These are phyloP conservation scores for Penicillium sp. DNA, from an alignment of 2,329 filamentous ascomycete species.

Conservation along the genomic window DNA sequence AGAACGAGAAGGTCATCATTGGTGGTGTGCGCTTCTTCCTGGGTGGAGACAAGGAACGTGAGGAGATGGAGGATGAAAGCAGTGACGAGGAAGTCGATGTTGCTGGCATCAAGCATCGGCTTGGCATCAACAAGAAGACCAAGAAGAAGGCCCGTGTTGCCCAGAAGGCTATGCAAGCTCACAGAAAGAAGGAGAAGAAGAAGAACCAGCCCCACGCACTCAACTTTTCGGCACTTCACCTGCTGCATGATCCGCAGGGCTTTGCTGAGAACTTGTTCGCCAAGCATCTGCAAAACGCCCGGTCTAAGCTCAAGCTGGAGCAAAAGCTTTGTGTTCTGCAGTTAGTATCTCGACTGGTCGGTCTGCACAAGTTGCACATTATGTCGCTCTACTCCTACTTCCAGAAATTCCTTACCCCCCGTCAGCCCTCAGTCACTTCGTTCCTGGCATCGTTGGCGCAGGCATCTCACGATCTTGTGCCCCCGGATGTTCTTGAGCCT, in stretches of 20 bases:
- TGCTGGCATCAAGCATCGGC: constrained; percentile 77
- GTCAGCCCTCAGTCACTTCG: constrained; percentile 85
- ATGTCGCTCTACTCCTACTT: constrained; percentile 95
- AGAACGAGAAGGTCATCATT: constrained; percentile 89
- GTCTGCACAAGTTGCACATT: constrained; percentile 87
- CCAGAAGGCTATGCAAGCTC: constrained; percentile 75
- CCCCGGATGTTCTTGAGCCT: constrained; percentile 88
- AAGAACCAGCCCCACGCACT: constrained; percentile 83
- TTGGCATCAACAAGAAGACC: constrained; percentile 93
- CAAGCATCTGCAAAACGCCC: constrained; percentile 86
- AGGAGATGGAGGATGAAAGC: constrained; percentile 86
- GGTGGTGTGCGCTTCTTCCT: constrained; percentile 93
- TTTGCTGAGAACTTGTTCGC: constrained; percentile 88
- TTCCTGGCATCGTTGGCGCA: constrained; percentile 92
- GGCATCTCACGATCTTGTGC: constrained; percentile 85
- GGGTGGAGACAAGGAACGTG: constrained; percentile 91
- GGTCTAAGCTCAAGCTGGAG: constrained; percentile 81
- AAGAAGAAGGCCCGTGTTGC: constrained; percentile 81
- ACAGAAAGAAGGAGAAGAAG: constrained; percentile 82
- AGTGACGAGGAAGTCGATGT: constrained; percentile 80
- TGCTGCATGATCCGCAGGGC: constrained; percentile 90
- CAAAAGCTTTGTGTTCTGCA: constrained; percentile 89
- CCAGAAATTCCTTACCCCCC: constrained; percentile 84
- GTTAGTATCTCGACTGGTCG: constrained; percentile 85
- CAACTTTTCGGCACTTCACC: constrained; percentile 94